Conservation (phyloP, 352 stramenopile genomes). For the Phytophthora pseudosyringae region DNA sequence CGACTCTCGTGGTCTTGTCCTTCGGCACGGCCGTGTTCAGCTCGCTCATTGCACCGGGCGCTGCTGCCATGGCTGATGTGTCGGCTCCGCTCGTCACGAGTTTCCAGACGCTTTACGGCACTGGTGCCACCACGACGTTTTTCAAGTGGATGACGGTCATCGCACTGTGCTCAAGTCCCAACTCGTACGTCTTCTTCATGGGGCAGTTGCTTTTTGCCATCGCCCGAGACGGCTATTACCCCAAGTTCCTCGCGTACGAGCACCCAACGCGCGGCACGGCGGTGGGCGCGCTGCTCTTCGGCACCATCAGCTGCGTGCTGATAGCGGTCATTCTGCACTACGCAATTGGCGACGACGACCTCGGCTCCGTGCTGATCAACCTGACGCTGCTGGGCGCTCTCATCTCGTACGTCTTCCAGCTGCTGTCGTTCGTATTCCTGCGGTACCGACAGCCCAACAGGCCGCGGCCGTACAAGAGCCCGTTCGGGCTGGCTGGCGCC, state of each 20-base stretch:
- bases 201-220: slow-evolving; percentile 64
- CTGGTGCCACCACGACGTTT: slow-evolving; percentile 54
- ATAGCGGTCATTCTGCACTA: slow-evolving; percentile 58
- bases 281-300: slow-evolving; percentile 51
- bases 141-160: slow-evolving; percentile 72
- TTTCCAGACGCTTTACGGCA: slow-evolving; percentile 50
- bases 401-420: slow-evolving; percentile 68
- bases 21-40: slow-evolving; percentile 65
- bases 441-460: slow-evolving; percentile 55
- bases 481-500: slow-evolving; percentile 53
- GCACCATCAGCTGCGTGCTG: slow-evolving; percentile 42
- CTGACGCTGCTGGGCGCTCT: slow-evolving; percentile 41
- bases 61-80: slow-evolving; percentile 44
- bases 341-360: slow-evolving; percentile 54
- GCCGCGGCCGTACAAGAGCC: slow-evolving; percentile 52
- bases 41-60: slow-evolving; percentile 55
- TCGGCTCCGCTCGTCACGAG: slow-evolving; percentile 53
- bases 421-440: slow-evolving; percentile 65
- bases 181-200: slow-evolving; percentile 81
- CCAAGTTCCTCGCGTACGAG: slow-evolving; percentile 46
- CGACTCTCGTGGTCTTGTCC: slow-evolving; percentile 56
- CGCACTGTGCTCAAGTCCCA: slow-evolving; percentile 57
- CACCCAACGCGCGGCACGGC: slow-evolving; percentile 44
- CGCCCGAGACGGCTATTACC: slow-evolving; percentile 61
- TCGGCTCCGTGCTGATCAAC: slow-evolving; percentile 71